Base-by-base conservation (phyloP, 176 grass and related monocot genomes). In the Carex kokanica region DNA sequence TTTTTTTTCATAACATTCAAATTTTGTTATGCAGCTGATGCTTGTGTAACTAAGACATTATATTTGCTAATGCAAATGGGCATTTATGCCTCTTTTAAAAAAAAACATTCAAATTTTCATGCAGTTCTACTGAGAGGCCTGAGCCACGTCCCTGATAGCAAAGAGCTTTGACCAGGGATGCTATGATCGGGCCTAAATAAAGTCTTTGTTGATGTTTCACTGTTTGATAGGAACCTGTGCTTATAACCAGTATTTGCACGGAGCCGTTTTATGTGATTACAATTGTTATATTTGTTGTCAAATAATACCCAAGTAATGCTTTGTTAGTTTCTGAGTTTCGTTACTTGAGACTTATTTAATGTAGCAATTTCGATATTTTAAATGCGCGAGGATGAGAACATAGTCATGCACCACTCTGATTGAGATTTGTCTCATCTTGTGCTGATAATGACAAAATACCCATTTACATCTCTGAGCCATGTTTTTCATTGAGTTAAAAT, bases 181-280 rank as follows among this genome's bases (percentile, higher is more conserved):
- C 88, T 93, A 79, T 85, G 87, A 90, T 93, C 84, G 63, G 87
- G 94, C 89, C 86, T 2, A 98, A 0, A 95, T 12, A 9, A 13
- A 90, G 40, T 83, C 83, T 36, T 77, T 15, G 73, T 56, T 47
- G 52, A 61, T 36, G 4, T 89, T 87, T 95, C 91, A 85, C 89
- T 82, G 56, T 60, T 90, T 93, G 91, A 98, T 98, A 95, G 95
- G 94, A 97, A 97, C 81, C 87, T 97, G 91, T 78, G 89, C 88
- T 71, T 84, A 18, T 85, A 66, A 6, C 81, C 24, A 82, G 69
- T 68, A 71, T 91, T 86, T 93, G 78, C 45, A 90, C 70, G 83
- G 95, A 89, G 92, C 95, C 95, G 86, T 20, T 98, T 90, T 86
- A 45, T 87, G 95, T 87, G 90, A 98, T 88, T 83, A 98, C 31